Base-by-base conservation (phyloP, 306 rosid species). In the Ziziphus jujuba region DNA sequence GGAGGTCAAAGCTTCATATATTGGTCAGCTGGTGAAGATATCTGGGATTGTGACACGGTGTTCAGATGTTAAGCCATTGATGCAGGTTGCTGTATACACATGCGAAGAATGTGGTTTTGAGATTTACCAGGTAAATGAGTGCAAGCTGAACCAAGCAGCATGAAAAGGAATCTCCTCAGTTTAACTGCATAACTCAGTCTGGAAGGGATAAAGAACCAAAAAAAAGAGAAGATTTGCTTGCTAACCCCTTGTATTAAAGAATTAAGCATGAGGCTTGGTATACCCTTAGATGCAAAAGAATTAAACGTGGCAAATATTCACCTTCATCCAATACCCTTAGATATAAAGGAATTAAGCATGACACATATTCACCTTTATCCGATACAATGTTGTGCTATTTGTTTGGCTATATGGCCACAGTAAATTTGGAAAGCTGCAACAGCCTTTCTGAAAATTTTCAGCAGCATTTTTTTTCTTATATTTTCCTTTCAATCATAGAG, bases 51-150 rank as follows among this genome's bases (percentile, higher is more conserved):
- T 88, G 72, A 90, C 88, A 0, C 95, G 97, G 43, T 95, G 99
- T 77, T 95, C 99, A 6, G 99, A 90, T 77, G 99, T 95, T 50
- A 95, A 95, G 79, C 99, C 99, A 61, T 72, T 95, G 82, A 88
- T 90, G 99, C 84, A 89, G 75, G 99, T 95, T 67, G 97, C 99
- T 69, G 97, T 95, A 22, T 95, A 95, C 77, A 95, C 97, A 10
- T 95, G 99, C 28, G 99, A 95, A 80, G 95, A 95, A 65, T 95
- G 99, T 56, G 99, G 96, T 69, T 95, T 90, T 72, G 99, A 95
- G 89, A 95, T 95, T 79, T 95, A 90, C 76, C 99, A 95, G 99
- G 99, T 95, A 66, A 75, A 75, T 74, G 33, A 17, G 24, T 50
- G 24, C 47, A 57, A 47, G 35, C 65, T 35, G 60, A 54, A 21